Evolutionary conservation across 768 basidiomycete genomes (phyloP).

Genomic region (Trametes villosa): DNA sequence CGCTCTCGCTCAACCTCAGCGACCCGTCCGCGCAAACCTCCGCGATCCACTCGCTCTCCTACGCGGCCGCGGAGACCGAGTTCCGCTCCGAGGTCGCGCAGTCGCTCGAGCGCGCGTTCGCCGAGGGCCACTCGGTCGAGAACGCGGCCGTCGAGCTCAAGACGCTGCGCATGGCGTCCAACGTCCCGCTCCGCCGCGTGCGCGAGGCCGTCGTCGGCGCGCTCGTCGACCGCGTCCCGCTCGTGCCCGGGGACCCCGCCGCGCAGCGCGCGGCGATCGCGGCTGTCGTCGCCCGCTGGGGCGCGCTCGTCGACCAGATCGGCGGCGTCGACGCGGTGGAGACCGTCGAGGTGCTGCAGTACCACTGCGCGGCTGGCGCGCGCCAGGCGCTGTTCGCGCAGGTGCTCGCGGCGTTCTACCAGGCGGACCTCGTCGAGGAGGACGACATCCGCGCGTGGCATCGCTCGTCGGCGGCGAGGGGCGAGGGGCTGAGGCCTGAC

Average conservation of each 20-base stretch:
- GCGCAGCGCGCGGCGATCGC: constrained; percentile 70
- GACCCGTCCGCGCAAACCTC: constrained; percentile 43
- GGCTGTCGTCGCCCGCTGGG: constrained; percentile 76
- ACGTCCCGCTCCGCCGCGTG: constrained; percentile 85
- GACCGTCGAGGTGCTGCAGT: constrained; percentile 78
- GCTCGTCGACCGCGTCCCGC: constrained; percentile 71
- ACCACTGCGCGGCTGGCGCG: constrained; percentile 57
- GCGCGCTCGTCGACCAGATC: constrained; percentile 75
- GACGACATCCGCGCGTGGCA: constrained; percentile 93
- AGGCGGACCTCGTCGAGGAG: constrained; percentile 90
- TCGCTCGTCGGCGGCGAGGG: constrained; percentile 56
- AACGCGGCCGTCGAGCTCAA: constrained; percentile 94
- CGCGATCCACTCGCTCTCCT: constrained; percentile 46
- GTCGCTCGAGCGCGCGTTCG: constrained; percentile 90
- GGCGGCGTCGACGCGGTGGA: constrained; percentile 85
- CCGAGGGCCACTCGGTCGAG: constrained; percentile 89
- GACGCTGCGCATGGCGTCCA: constrained; percentile 95
- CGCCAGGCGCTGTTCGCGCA: constrained; percentile 80
- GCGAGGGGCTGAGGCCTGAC: constrained; percentile 47
- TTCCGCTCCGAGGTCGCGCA: constrained; percentile 79
- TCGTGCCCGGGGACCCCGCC: constrained; percentile 58
- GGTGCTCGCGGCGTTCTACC: constrained; percentile 85
- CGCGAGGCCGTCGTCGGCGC: constrained; percentile 88
- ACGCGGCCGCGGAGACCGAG: constrained; percentile 58
- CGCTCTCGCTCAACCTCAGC: constrained; percentile 41